Evolutionary conservation across 2,329 filamentous ascomycete species (phyloP).

Genomic region (Epichloe festucae): DNA sequence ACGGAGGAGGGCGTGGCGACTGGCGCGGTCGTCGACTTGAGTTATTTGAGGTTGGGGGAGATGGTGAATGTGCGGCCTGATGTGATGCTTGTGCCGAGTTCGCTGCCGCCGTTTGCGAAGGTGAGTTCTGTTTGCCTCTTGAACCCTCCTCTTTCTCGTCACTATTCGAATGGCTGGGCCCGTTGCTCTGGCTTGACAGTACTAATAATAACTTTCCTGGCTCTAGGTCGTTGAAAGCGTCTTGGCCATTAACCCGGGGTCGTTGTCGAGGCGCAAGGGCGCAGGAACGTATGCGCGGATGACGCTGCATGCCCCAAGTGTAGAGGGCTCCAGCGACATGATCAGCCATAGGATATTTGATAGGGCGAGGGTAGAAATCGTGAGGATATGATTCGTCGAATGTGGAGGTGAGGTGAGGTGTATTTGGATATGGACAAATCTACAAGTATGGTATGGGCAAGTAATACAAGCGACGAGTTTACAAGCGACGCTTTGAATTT

Average conservation of each 20-base stretch:
- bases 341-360: conserved; percentile 68
- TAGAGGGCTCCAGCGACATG: conserved; percentile 48
- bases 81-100: conserved; percentile 69
- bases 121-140: conserved; percentile 32
- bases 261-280: conserved; percentile 69
- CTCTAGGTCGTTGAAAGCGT: conserved; percentile 77
- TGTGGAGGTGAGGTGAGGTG: neutral
- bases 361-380: conserved; percentile 75
- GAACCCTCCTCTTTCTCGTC: neutral
- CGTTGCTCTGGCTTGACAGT: neutral
- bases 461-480: no score
- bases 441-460: no score
- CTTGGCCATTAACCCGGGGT: conserved; percentile 80
- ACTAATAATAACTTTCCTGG: conserved; percentile 6
- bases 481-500: no score
- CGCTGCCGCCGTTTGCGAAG: conserved; percentile 76
- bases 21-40: conserved; percentile 69
- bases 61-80: conserved; percentile 81
- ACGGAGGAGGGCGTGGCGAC: conserved; percentile 47
- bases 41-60: conserved; percentile 74
- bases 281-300: conserved; percentile 79
- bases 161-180: neutral
- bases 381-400: conserved; percentile 45
- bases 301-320: conserved; percentile 52
- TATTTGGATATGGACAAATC: neutral